Evolutionary conservation across 371 early-diverging fungal species (phyloP), one percentile per base, ranked within the genome.

Genomic region (Apophysomyces elegans): DNA sequence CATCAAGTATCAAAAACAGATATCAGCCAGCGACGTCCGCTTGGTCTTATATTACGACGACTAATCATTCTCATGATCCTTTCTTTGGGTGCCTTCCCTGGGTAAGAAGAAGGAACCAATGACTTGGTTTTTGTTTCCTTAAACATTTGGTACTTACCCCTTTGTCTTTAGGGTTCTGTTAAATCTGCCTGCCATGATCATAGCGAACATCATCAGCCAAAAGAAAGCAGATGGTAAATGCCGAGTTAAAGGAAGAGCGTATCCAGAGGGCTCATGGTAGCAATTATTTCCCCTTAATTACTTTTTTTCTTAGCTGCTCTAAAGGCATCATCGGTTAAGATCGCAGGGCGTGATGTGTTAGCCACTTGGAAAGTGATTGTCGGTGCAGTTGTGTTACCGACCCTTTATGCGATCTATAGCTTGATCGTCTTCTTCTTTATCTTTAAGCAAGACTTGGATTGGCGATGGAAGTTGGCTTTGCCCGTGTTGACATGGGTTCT

Each of bases 361-460:
- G 94, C 95, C 2, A 96, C 97, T 5, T 97, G 97, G 98, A 96
- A 97, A 72, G 77, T 96, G 0, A 71, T 95, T 14, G 88, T 92
- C 12, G 89, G 90, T 16, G 71, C 94, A 39, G 91, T 85, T 8
- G 77, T 94, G 16, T 74, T 90, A 60, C 96, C 97, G 9, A 67
- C 86, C 2, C 73, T 93, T 14, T 94, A 92, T 66, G 77, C 84
- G 7, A 74, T 88, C 11, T 95, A 95, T 69, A 76, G 90, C 32
- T 75, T 87, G 56, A 62, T 84, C n/a, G 74, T 83, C 21, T 79
- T 88, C 38, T 47, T 81, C 56, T 54, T 76, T 39, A 69, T 80
- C 36, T 62, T 85, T 46, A 76, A 76, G 58, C 76, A 76, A 8
- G 59, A 67, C 41, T 63, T 68, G 54, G 62, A 72, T 9, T 62